Percentiles rank a stretch among this genome's conserved stretches.
Conservation (phyloP, 78 protist species). For the Dictyostelium discoideum region DNA sequence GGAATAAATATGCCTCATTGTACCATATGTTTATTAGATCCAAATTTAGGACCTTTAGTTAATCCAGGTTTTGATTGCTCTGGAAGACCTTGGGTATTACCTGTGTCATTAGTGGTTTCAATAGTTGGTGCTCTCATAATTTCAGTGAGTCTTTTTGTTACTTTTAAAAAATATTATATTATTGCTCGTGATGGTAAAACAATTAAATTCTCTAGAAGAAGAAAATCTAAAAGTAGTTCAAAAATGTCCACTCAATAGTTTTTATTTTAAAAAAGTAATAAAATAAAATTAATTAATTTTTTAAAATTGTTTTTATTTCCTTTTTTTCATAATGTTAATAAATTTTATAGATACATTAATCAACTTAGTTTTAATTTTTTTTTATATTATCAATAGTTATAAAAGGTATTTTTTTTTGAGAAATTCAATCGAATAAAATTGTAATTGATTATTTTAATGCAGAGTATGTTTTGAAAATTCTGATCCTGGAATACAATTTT, state of each 20-base stretch:
- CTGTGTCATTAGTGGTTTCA: not conserved
- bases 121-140: not conserved
- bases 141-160: not conserved
- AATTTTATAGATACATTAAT: no score
- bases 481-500: no score
- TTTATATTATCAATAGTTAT: no score
- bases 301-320: no score
- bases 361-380: no score
- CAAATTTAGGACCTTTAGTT: not conserved
- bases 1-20: conserved; percentile 25
- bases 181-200: not conserved
- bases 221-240: not conserved
- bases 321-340: no score
- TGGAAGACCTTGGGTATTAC: not conserved
- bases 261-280: no score
- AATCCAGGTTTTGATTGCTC: not conserved
- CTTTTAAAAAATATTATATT: not conserved
- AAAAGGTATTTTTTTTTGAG: no score
- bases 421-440: no score
- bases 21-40: not conserved
- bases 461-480: no score
- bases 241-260: not conserved
- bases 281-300: no score
- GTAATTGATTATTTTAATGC: no score
- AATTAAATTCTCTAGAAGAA: not conserved